Evolutionary conservation across 768 basidiomycete species (phyloP).

Genomic region (Hericium rajendrae): DNA sequence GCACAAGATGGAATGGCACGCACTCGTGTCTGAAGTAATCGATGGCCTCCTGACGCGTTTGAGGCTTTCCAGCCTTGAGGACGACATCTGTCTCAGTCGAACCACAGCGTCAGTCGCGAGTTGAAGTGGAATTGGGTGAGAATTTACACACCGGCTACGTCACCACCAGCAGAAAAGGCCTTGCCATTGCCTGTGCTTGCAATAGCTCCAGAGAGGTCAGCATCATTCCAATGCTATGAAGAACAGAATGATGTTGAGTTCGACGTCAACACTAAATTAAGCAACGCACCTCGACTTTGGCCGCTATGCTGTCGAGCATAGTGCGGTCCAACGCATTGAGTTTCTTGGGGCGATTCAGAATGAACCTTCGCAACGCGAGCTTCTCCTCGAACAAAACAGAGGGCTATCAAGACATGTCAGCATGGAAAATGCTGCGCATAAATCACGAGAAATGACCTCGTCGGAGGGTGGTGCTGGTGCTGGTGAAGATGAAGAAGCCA

Average conservation of each 20-base stretch:
- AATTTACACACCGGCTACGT: conserved; percentile 65
- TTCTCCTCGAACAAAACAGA: conserved; percentile 65
- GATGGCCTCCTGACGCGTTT: conserved; percentile 54
- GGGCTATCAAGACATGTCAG: conserved; percentile 11
- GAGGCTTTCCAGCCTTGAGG: conserved; percentile 35
- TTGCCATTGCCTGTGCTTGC: conserved; percentile 61
- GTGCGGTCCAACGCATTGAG: conserved; percentile 73
- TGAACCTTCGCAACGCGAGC: conserved; percentile 53
- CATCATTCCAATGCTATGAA: conserved; percentile 61
- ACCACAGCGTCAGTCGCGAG: no score
- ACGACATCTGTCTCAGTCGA: conserved; percentile 40
- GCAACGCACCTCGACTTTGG: conserved; percentile 62
- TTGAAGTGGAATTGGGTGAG: neutral
- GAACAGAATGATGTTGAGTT: neutral
- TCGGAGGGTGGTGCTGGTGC: conserved; percentile 1
- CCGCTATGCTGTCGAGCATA: conserved; percentile 65
- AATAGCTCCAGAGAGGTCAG: conserved; percentile 62
- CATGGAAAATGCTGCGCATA: neutral
- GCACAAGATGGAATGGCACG: conserved; percentile 21
- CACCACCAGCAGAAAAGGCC: conserved; percentile 93
- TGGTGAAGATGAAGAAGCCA: conserved; percentile 18
- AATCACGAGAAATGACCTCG: neutral
- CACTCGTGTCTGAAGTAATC: conserved; percentile 89
- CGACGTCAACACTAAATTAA: neutral
- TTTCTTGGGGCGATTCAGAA: conserved; percentile 71